Conservation (phyloP, 805 yeast genomes). For the Lachancea kluyveri region DNA sequence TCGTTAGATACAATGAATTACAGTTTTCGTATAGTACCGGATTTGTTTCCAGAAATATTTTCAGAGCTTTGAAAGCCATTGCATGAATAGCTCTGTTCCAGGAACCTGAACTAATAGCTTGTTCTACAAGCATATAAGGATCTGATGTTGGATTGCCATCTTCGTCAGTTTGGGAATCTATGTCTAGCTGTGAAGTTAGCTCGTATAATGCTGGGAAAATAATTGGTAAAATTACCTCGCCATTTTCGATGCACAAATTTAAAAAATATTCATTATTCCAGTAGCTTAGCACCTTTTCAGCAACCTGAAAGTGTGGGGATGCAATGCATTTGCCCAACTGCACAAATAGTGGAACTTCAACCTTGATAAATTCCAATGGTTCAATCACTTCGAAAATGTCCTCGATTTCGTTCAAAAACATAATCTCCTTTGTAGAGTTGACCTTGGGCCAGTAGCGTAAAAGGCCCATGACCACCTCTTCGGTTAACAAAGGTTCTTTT, state of each 20-base stretch:
- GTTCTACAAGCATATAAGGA: constrained; percentile 33
- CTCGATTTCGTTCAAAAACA: constrained; percentile 93
- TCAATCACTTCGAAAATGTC: constrained; percentile 96
- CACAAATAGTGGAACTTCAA: constrained; percentile 88
- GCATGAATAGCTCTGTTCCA: constrained; percentile 95
- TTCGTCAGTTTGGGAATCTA: constrained; percentile 26
- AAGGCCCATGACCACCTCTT: constrained; percentile 93
- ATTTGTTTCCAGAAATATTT: constrained; percentile 87
- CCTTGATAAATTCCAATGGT: constrained; percentile 83
- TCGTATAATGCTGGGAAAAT: constrained; percentile 87
- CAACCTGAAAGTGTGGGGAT: constrained; percentile 94
- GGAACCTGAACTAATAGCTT: constrained; percentile 46
- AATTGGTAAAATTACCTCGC: constrained; percentile 88
- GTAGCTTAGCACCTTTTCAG: constrained; percentile 87
- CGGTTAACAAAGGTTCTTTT: constrained; percentile 86
- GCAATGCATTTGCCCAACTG: constrained; percentile 91
- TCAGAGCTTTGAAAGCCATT: constrained; percentile 84
- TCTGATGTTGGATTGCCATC: constrained; percentile 23
- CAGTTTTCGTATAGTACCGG: constrained; percentile 90
- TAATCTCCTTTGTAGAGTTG: constrained; percentile 89
- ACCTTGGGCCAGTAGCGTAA: constrained; percentile 95
- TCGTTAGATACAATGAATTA: constrained; percentile 77
- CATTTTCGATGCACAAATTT: constrained; percentile 83
- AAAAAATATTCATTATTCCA: constrained; percentile 95
- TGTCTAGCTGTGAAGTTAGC: constrained; percentile 45